Evolutionary conservation across 495 filamentous ascomycete species (phyloP).

Genomic region (Bryoglossum gracile): DNA sequence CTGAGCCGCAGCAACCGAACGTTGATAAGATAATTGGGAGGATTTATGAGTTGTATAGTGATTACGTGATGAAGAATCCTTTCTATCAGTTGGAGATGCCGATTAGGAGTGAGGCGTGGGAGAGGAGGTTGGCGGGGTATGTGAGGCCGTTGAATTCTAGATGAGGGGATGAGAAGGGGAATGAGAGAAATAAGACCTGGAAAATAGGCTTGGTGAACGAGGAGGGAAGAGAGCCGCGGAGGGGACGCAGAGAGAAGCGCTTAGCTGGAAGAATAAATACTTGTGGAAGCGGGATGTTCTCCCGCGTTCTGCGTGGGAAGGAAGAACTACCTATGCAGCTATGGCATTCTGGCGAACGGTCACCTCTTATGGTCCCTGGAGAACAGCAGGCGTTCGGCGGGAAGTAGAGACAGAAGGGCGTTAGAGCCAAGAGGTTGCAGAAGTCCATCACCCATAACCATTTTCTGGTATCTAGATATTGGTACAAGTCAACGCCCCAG

Average conservation of each 20-base stretch:
- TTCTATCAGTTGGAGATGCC: constrained; percentile 99
- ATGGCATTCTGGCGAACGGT: no score
- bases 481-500: constrained; percentile 21
- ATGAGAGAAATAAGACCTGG: neutral
- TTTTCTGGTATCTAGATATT: constrained; percentile 20
- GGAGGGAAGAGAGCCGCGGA: neutral
- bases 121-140: constrained; percentile 70
- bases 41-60: constrained; percentile 91
- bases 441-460: constrained; percentile 1
- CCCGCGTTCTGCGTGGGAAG: no score
- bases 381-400: neutral
- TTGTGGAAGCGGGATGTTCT: neutral
- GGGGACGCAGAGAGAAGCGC: no score
- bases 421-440: neutral
- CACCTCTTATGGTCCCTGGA: no score
- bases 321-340: no score
- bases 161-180: constrained; percentile 2
- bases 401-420: neutral
- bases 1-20: constrained; percentile 83
- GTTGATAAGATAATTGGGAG: constrained; percentile 72
- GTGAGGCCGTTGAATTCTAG: constrained; percentile 52
- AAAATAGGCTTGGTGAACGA: neutral
- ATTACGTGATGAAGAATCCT: constrained; percentile 99
- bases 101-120: constrained; percentile 88
- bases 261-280: neutral